A percentile compares a stretch with the other conserved stretches of the same genome.
These are phyloP conservation scores for Cairneyella variabilis DNA, from an alignment of 495 filamentous ascomycete species.

Conservation along the genomic window DNA sequence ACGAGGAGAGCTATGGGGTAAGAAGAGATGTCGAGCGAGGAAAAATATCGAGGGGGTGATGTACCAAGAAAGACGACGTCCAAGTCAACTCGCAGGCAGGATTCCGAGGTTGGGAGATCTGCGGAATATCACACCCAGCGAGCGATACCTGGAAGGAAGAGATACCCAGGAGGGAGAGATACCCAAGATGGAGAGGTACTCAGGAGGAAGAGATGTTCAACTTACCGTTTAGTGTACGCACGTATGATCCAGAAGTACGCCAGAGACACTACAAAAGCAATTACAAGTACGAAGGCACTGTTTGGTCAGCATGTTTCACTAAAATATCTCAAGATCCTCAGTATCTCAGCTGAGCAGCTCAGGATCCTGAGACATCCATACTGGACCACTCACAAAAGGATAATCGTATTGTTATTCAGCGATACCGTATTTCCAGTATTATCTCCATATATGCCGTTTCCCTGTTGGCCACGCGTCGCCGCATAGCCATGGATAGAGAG, in stretches of 20 bases:
- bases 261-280: constrained; percentile 70
- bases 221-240: constrained; percentile 69
- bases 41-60: too few relatives aligned
- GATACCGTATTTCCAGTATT: constrained; percentile 54
- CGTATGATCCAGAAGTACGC: constrained; percentile 74
- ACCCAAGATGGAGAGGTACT: not conserved
- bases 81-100: too few relatives aligned
- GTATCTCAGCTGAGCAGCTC: too few relatives aligned
- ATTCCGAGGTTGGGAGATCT: too few relatives aligned
- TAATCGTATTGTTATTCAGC: constrained; percentile 78
- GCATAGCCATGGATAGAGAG: constrained; percentile 75
- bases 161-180: too few relatives aligned
- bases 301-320: constrained; percentile 1
- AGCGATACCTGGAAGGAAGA: too few relatives aligned
- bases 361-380: too few relatives aligned
- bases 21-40: too few relatives aligned
- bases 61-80: too few relatives aligned
- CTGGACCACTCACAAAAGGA: constrained; percentile 72
- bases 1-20: too few relatives aligned
- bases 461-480: constrained; percentile 59
- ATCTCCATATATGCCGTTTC: constrained; percentile 66
- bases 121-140: too few relatives aligned
- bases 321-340: not conserved
- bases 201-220: too few relatives aligned
- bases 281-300: constrained; percentile 57